Evolutionary conservation across 2,329 filamentous ascomycete genomes (phyloP), one percentile per base, ranked within the genome.

Genomic region (Aspergillus tubingensis): DNA sequence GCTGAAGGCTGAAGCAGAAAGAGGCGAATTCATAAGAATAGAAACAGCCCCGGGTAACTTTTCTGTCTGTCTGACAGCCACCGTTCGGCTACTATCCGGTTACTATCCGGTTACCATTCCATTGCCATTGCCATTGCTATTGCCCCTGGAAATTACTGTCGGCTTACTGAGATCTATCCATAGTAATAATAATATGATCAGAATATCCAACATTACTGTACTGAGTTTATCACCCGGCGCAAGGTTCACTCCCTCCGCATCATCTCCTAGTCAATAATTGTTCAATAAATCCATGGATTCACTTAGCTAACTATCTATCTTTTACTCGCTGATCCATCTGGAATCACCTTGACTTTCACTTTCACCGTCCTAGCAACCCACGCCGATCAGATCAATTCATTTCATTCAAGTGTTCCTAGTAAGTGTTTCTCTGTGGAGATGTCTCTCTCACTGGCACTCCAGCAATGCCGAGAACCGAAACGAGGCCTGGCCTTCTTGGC

Each of bases 231-330:
- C 39, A 19, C 15, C 39, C 8, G 38, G 38, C 17, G 39, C 27
- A 47, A 44, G 19, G 27, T 32, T 23, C 6, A 36, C 32, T 36
- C 27, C 11, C 25, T 36, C 5, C 39, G 13, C 38, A 13, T 23
- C 15, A 32, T 36, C 41, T 44, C 25, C 13, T 7, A 32, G 25
- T 44, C 53, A 55, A 55, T 55, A 47, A 55, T 55, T 55, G 53
- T 36, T 36, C 53, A 55, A 55, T 55, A 55, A 39, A 55, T 17
- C n/a, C 53, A 44, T 19, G 39, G 27, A 25, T 25, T 36, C 32
- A 36, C 32, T 36, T 15, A 13, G 32, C 32, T 13, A 36, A 36
- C 32, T 21, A 44, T 21, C 25, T 27, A 44, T 21, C 25, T 17
- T 44, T 4, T 23, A 21, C 19, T 44, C 41, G 41, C 30, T 41